These are phyloP conservation scores for Fusarium coicis DNA, from an alignment of 2,329 filamentous ascomycete genomes.

Conservation along the genomic window DNA sequence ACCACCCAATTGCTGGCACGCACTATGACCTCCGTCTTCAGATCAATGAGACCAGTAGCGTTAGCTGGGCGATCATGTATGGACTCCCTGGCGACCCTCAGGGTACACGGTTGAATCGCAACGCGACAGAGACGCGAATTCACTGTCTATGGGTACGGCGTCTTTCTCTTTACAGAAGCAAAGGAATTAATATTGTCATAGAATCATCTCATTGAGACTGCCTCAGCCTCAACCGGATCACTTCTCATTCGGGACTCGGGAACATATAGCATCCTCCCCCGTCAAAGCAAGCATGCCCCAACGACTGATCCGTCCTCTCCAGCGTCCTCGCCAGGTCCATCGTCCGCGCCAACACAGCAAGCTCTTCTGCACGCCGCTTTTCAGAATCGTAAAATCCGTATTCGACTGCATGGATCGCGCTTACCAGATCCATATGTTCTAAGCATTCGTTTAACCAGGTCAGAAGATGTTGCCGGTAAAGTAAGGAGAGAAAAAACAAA, in stretches of 20 bases:
- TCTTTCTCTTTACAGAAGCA: not conserved
- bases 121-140: conserved; percentile 70
- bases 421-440: conserved; percentile 65
- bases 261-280: conserved; percentile 64
- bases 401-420: conserved; percentile 64
- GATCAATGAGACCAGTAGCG: conserved; percentile 73
- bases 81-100: conserved; percentile 69
- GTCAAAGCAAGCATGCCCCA: conserved; percentile 48
- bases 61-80: conserved; percentile 74
- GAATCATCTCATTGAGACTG: conserved; percentile 72
- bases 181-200: conserved; percentile 36
- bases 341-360: conserved; percentile 50
- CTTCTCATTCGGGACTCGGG: conserved; percentile 73
- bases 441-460: conserved; percentile 62
- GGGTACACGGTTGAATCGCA: conserved; percentile 62
- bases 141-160: conserved; percentile 67
- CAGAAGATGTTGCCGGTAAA: conserved; percentile 53
- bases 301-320: conserved; percentile 46
- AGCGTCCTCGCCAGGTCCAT: conserved; percentile 26
- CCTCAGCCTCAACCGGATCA: conserved; percentile 63
- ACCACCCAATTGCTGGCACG: conserved; percentile 74
- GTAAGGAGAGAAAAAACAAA: conserved; percentile 32
- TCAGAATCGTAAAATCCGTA: conserved; percentile 64
- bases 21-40: conserved; percentile 78
- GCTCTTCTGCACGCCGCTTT: conserved; percentile 64